Evolutionary conservation across 768 basidiomycete species (phyloP), one percentile per base, ranked within the genome.

Genomic region (Panus rudis): DNA sequence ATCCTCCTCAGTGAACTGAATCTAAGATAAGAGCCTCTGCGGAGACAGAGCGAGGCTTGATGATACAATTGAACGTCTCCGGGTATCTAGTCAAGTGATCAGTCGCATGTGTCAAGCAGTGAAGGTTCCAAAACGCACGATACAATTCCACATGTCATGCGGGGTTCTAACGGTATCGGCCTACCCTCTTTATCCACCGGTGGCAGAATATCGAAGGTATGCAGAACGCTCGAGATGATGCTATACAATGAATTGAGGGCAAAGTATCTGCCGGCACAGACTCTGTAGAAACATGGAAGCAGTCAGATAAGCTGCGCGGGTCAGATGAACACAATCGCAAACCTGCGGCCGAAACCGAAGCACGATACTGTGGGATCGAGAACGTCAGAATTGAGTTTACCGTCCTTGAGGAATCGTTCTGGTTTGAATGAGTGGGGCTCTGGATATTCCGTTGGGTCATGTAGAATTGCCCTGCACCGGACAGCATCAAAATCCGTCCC

Each of bases 391-490:
- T 45, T 38, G 4, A 52, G 21, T 19, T 21, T 24, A 16, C 45
- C 43, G 16, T 54, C 49, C 6, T 42, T 37, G 2, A 54, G 34
- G 24, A 40, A 78, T 32, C 76, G 62, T 48, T 75, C 73, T 16
- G 76, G 76, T 20, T 65, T 59, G 63, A 75, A 75, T 26, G 51
- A 52, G 38, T 69, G 66, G 2, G 75, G 72, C 31, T 71, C 64
- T 5, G 70, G 69, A 64, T 74, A 77, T 34, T 67, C 64, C 17
- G 56, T 56, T 19, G 64, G 61, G 55, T 78, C 76, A 52, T 73
- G 73, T 4, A 72, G 14, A 7, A 56, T 48, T 19, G 39, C 49
- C 54, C 54, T 55, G 32, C 13, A 32, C 4, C 6, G 11, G 31
- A n/a, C 19, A n/a, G n/a, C n/a, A n/a, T n/a, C n/a, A n/a, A n/a